Base-by-base conservation (phyloP, 805 yeast species). In the Helenozyma baotianmanensis region DNA sequence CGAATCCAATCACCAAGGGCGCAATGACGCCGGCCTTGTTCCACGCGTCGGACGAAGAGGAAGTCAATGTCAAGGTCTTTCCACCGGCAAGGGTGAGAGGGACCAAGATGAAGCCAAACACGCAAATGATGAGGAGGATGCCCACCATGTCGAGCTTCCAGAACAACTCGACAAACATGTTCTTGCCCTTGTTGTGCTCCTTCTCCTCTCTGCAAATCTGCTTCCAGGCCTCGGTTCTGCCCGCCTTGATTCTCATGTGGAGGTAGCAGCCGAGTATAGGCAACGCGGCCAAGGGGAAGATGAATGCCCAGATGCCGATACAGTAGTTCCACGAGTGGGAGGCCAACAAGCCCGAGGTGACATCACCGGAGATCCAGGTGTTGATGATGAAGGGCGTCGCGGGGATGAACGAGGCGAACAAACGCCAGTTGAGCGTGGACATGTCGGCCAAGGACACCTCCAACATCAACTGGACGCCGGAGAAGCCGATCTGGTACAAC, bases 221-320 rank as follows among this genome's bases (percentile, higher is more conserved):
- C 16, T 53, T 48, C 71, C 78, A 68, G 38, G 76, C 79, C n/a
- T 64, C 68, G 12, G 74, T 70, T 35, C 62, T 70, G 11, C 67
- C 48, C 10, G 85, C 88, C 36, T 56, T 51, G 43, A 57, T 59
- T 43, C 70, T 54, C 82, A 80, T 78, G 54, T 79, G 80, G 3
- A 67, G 12, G 47, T 78, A 60, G 48, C 80, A 70, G 4, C 45
- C 41, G 6, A 80, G 43, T 32, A 82, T 55, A 14, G 89, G 90
- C n/a, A 82, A 32, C 43, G 80, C 63, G 4, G 77, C 51, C 23
- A 80, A 60, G 22, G 89, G 89, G 68, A 78, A 74, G 42, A 82
- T 80, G 46, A 80, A 78, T 2, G 88, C 87, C 83, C 83, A 82
- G 74, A 82, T 81, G 24, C 81, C 88, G 45, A 81, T 75, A 48